Conservation (phyloP, 805 yeast genomes). For the Grigorovia yakushimaensis region DNA sequence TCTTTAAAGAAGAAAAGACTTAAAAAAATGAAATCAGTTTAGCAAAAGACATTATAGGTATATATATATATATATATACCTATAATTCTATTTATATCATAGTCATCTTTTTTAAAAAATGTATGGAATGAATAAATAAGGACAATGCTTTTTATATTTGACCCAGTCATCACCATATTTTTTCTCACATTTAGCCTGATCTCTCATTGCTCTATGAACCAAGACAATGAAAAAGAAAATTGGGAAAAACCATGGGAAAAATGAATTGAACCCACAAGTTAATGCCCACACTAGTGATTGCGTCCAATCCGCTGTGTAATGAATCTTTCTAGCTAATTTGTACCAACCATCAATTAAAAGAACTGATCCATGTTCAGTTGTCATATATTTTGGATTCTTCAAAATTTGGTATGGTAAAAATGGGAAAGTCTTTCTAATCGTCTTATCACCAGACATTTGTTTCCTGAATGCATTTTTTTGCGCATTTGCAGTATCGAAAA, state of each 20-base stretch:
- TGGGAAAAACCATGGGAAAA: conserved; percentile 96
- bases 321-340: conserved; percentile 83
- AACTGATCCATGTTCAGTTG: conserved; percentile 74
- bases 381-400: conserved; percentile 74
- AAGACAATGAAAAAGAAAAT: conserved; percentile 79
- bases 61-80: not conserved
- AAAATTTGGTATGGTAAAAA: conserved; percentile 77
- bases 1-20: too few species aligned
- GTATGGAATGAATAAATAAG: conserved; percentile 85
- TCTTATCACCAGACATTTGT: conserved; percentile 66
- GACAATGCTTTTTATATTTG: conserved; percentile 75
- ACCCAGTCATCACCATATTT: conserved; percentile 96
- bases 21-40: too few species aligned
- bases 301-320: conserved; percentile 88
- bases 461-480: conserved; percentile 92
- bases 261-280: conserved; percentile 76
- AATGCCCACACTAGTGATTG: conserved; percentile 90
- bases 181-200: conserved; percentile 67
- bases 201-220: conserved; percentile 83
- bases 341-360: conserved; percentile 93
- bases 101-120: conserved; percentile 43
- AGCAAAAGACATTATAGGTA: too few species aligned
- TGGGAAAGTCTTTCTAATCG: conserved; percentile 83
- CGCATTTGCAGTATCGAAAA: conserved; percentile 90
- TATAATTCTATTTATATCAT: not conserved